Evolutionary conservation across 202 grass and related monocot species (phyloP).

Genomic region (Panicum virgatum): DNA sequence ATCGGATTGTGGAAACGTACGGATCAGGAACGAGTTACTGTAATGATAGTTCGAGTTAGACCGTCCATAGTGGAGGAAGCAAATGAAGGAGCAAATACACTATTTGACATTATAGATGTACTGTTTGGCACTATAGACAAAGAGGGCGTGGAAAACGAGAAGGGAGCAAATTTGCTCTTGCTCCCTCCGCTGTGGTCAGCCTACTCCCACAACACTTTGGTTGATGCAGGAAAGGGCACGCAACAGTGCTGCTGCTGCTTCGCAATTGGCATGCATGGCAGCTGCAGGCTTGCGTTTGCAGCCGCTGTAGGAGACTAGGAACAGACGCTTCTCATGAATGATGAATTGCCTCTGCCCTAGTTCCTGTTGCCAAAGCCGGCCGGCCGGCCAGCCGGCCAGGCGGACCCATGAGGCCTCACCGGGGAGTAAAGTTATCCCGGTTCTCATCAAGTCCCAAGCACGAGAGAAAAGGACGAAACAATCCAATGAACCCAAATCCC

Average conservation of each 20-base stretch:
- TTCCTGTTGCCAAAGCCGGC: not conserved
- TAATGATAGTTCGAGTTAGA: not conserved
- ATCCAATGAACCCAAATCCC: conserved; percentile 51
- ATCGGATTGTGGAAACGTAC: not conserved
- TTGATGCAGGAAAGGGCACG: conserved; percentile 3
- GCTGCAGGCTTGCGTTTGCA: conserved; percentile 2
- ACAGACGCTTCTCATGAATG: conserved; percentile 29
- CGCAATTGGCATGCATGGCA: conserved; percentile 21
- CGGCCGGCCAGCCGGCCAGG: not conserved
- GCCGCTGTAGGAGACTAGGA: conserved; percentile 21
- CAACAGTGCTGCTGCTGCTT: not conserved
- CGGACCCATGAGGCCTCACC: conserved; percentile 1
- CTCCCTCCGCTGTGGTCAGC: too few species aligned
- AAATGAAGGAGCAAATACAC: too few species aligned
- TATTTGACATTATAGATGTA: too few species aligned
- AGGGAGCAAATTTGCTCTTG: too few species aligned
- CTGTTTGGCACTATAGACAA: too few species aligned
- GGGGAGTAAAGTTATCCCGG: conserved; percentile 3
- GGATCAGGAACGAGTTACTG: conserved; percentile 11
- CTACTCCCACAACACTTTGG: not conserved
- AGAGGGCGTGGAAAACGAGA: too few species aligned
- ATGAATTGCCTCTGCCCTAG: conserved; percentile 34
- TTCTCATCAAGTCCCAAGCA: conserved; percentile 19
- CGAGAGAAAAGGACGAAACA: not conserved
- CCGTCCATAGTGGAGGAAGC: too few species aligned